phyloP scores from a whole-genome alignment of 225 moss, liverwort and hornwort species.

The Anthoceros angustus region DNA sequence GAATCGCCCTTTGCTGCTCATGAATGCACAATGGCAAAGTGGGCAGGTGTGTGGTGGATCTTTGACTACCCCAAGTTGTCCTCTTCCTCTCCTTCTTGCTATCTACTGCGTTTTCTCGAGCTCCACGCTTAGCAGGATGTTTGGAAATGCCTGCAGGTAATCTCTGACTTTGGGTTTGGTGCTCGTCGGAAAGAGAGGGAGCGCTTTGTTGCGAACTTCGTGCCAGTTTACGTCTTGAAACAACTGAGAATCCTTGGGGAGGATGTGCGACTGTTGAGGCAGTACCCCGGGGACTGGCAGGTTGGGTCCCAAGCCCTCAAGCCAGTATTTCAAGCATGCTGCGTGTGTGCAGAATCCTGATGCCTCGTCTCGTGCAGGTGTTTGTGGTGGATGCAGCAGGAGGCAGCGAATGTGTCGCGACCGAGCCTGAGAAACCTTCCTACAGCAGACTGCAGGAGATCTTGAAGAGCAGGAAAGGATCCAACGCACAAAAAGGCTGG shows the following conservation, averaged over 20 bases:
- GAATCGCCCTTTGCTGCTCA: conserved; percentile 50
- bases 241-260: conserved; percentile 73
- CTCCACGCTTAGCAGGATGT: too few relatives aligned
- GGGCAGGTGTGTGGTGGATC: conserved; percentile 41
- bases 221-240: conserved; percentile 61
- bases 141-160: too few relatives aligned
- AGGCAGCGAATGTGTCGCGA: conserved; percentile 51
- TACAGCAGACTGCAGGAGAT: conserved; percentile 48
- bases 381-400: conserved; percentile 51
- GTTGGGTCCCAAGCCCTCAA: conserved; percentile 9
- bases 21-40: conserved; percentile 82
- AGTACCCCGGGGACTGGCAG: conserved; percentile 90
- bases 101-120: background rate
- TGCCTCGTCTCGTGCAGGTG: conserved; percentile 19
- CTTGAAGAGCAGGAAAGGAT: conserved; percentile 55
- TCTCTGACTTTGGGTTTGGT: conserved; percentile 86
- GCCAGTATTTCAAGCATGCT: background rate
- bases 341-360: background rate
- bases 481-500: conserved; percentile 75
- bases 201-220: conserved; percentile 53
- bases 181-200: conserved; percentile 50
- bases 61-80: background rate
- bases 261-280: conserved; percentile 63
- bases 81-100: background rate
- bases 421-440: conserved; percentile 34